phyloP scores from a whole-genome alignment of 306 rosid species.

The Rubus parviflorus region DNA sequence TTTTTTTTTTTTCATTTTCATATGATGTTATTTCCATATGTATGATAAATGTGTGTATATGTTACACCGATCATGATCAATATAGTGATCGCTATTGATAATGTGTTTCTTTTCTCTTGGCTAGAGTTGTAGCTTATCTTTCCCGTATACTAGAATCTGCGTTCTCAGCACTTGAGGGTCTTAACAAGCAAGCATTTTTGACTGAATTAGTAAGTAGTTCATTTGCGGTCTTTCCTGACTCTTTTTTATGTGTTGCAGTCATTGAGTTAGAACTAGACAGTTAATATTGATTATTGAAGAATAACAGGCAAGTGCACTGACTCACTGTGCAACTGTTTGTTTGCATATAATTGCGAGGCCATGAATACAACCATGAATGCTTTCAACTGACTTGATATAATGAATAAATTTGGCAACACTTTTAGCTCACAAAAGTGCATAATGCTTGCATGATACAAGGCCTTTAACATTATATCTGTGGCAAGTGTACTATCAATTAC shows the following conservation, averaged over 20 bases:
- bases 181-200: slow-evolving; percentile 95
- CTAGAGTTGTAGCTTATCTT: slow-evolving; percentile 96
- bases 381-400: not conserved
- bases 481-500: not conserved
- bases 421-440: not conserved
- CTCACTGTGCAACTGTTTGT: not conserved
- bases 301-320: not conserved
- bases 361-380: not conserved
- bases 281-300: not conserved
- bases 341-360: not conserved
- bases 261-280: not conserved
- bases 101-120: slow-evolving; percentile 29
- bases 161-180: slow-evolving; percentile 92
- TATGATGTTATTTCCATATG: not conserved
- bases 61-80: not conserved
- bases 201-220: slow-evolving; percentile 71
- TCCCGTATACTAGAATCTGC: slow-evolving; percentile 98
- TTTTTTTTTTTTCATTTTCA: not conserved
- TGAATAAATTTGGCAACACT: not conserved
- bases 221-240: slow-evolving; percentile 8
- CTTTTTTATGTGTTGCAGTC: slow-evolving; percentile 4
- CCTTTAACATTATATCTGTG: not conserved
- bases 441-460: not conserved
- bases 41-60: not conserved
- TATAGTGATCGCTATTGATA: slow-evolving; percentile 17